Conservation (phyloP, 2,329 filamentous ascomycete species). For the Bipolaris cookei region DNA sequence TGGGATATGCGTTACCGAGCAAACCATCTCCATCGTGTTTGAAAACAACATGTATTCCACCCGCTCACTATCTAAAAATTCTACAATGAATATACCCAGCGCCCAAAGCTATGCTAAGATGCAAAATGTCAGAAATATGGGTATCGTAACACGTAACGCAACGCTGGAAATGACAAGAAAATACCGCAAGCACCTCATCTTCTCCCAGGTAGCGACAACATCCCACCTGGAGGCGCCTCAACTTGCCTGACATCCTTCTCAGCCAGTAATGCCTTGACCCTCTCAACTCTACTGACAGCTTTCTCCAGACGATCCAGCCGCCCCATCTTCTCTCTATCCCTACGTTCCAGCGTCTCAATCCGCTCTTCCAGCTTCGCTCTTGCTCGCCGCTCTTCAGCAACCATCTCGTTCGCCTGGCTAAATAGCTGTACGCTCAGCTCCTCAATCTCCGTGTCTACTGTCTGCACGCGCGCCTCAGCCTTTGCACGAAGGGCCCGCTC, state of each 20-base stretch:
- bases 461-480: slow-evolving; percentile 71
- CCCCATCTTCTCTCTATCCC: slow-evolving; percentile 72
- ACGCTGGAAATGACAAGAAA: not conserved
- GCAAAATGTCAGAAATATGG: slow-evolving; percentile 7
- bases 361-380: slow-evolving; percentile 74
- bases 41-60: not conserved
- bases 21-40: not conserved
- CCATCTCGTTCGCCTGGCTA: slow-evolving; percentile 87
- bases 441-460: slow-evolving; percentile 75
- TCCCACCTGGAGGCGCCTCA: not conserved
- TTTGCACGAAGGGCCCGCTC: slow-evolving; percentile 71
- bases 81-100: not conserved
- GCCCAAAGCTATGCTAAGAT: slow-evolving; percentile 11
- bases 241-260: slow-evolving; percentile 4
- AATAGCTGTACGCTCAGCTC: slow-evolving; percentile 78
- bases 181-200: not conserved
- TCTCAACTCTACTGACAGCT: slow-evolving; percentile 73
- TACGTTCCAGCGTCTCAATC: slow-evolving; percentile 69
- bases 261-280: slow-evolving; percentile 67
- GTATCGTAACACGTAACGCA: slow-evolving; percentile 11
- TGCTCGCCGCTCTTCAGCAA: slow-evolving; percentile 74
- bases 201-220: slow-evolving; percentile 3
- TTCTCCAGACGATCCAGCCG: slow-evolving; percentile 74
- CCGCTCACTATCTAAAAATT: not conserved
- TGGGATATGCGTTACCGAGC: too few species aligned